Evolutionary conservation across 1,284 basidiomycete species (phyloP).

Genomic region (Papiliotrema laurentii): DNA sequence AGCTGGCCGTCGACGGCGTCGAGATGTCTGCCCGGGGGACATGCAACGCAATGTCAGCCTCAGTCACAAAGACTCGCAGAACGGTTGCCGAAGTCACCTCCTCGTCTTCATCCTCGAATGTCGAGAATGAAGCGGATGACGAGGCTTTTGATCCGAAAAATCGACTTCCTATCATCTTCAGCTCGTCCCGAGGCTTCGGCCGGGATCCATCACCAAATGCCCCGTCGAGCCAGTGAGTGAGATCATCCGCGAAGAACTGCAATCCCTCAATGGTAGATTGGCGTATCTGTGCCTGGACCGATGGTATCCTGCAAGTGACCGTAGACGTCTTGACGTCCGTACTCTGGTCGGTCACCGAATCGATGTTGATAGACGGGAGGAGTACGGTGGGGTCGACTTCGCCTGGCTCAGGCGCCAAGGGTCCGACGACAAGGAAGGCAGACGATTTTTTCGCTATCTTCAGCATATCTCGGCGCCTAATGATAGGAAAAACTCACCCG

Average conservation of each 20-base stretch:
- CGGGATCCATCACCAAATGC: slow-evolving; percentile 41
- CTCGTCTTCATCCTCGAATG: slow-evolving; percentile 41
- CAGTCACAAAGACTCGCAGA: slow-evolving; percentile 29
- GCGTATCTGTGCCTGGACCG: slow-evolving; percentile 59
- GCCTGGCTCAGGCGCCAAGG: slow-evolving; percentile 32
- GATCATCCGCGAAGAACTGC: slow-evolving; percentile 80
- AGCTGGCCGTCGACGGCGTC: neutral
- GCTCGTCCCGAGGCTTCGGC: slow-evolving; percentile 53
- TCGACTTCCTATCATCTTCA: slow-evolving; percentile 74
- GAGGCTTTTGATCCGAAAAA: slow-evolving; percentile 65
- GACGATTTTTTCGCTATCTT: slow-evolving; percentile 27
- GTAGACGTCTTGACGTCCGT: slow-evolving; percentile 21
- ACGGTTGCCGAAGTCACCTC: slow-evolving; percentile 23
- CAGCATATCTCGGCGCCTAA: neutral
- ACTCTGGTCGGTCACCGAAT: slow-evolving; percentile 4
- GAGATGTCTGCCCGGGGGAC: slow-evolving; percentile 24
- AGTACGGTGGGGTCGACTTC: slow-evolving; percentile 27
- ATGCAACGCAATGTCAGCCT: slow-evolving; percentile 27
- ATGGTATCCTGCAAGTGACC: slow-evolving; percentile 56
- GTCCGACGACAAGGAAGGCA: slow-evolving; percentile 39
- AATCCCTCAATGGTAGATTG: slow-evolving; percentile 61
- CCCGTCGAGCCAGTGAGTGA: slow-evolving; percentile 60
- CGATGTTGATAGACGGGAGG: slow-evolving; percentile 50
- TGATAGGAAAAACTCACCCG: slow-evolving; percentile 17
- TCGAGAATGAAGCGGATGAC: slow-evolving; percentile 39